Base-by-base conservation (phyloP, 106 monocot genomes). In the Dendrobium catenatum region DNA sequence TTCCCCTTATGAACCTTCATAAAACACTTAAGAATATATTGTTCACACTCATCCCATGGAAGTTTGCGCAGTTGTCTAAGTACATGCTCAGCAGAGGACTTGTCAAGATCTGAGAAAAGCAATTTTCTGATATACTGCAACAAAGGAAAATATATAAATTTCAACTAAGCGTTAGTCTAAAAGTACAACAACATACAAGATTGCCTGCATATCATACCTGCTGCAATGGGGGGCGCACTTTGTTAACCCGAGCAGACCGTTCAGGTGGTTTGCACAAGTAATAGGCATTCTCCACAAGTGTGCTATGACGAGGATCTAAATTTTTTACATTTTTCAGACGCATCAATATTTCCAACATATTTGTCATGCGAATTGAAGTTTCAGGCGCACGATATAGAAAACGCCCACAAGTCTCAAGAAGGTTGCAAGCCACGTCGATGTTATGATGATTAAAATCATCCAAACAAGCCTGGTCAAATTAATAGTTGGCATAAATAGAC, bases 371-470 rank as follows among this genome's bases (percentile, higher is more conserved):
- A 73, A 95, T 84, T 58, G 95, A 88, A 73, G 98, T 95, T 85
- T 98, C 98, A 49, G 98, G 93, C 54, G 93, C 91, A n/a, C 98
- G 95, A 82, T 98, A 98, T 40, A 98, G 80, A 84, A 93, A 98
- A 20, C 98, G 90, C 5, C 98, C 98, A 86, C 98, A 98, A 40
- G 98, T 95, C 81, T 98, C 98, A 76, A 98, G 95, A 85, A 98
- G 93, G 85, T 93, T 98, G 84, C 98, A 98, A 75, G 94, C 93
- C 66, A 98, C 98, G 80, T 98, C 98, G 72, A 98, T 98, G 81
- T 98, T 98, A 75, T 98, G 98, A 87, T 98, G 98, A 79, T 84
- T 95, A 79, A 98, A 98, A 84, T 98, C 98, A 84, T 98, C 98
- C 77, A 98, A 79, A 76, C 98, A 98, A 42, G 91, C 87, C 96